Base-by-base conservation (phyloP, 106 monocot genomes). In the Acanthochlamys bracteata region DNA sequence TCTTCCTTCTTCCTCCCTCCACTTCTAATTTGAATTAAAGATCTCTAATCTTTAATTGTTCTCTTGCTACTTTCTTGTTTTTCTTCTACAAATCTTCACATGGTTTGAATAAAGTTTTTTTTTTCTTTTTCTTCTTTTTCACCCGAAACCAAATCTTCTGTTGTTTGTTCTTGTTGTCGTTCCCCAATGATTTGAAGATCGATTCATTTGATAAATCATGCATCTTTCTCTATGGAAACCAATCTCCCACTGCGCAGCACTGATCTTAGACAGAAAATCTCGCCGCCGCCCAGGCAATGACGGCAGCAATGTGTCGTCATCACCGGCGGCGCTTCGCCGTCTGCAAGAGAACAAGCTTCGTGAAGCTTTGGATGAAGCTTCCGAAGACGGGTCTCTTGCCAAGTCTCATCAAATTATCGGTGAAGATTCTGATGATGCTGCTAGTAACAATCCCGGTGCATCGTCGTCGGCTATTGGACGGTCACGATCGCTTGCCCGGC, bases 171-270 rank as follows among this genome's bases (percentile, higher is more conserved):
- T 33, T 33, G 33, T 33, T 33, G 6, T 33, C 33, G 33, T 3
- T 6, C 33, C 6, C 33, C 33, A 33, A 33, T 33, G 33, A 33
- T 33, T 33, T 33, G 33, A 33, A 33, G 33, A 33, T 33, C 6
- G 33, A 33, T 33, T 33, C 6, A 33, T 33, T 33, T 33, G 33
- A 33, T 33, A 33, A 6, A 33, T 33, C 63, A 96, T 90, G 95
- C 90, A 84, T 86, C 79, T 86, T 7, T 90, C 88, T 23, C 77
- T 88, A 67, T 91, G 90, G 95, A 96, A 90, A 67, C 95, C 90
- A 19, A 74, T 96, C 7, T 83, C 95, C 27, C 82, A 90, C 79
- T 96, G 90, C 67, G 87, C 90, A 22, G 71, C 90, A 25, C 54
- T 91, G 16, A 20, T 96, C 60, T 72, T 88, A 55, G 78, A 83